Evolutionary conservation across 495 filamentous ascomycete species (phyloP).

Genomic region (Podospora conica): DNA sequence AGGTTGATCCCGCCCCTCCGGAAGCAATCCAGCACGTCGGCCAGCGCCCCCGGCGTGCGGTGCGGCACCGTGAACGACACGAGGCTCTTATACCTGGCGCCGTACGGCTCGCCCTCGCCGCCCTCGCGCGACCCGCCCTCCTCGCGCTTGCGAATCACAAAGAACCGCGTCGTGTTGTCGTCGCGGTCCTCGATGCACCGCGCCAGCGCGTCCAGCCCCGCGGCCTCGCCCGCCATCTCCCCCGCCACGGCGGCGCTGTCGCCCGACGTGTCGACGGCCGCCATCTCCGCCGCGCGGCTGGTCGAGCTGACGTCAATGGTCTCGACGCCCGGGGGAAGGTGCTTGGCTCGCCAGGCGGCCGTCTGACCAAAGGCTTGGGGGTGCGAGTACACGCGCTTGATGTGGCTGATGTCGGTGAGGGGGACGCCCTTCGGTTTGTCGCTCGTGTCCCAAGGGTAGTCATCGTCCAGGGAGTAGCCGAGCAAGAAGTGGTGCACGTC

Average conservation of each 20-base stretch:
- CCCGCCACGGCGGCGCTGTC: constrained; percentile 70
- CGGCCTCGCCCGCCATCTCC: constrained; percentile 58
- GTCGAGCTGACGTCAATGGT: constrained; percentile 83
- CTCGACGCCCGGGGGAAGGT: constrained; percentile 60
- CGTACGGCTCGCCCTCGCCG: constrained; percentile 5
- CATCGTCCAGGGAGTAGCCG: constrained; percentile 26
- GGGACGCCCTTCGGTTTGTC: constrained; percentile 17
- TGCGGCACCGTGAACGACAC: constrained; percentile 79
- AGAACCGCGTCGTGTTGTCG: constrained; percentile 86
- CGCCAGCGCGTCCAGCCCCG: constrained; percentile 63
- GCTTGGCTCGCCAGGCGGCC: constrained; percentile 57
- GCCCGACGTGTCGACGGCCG: constrained; percentile 52
- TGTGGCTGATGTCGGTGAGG: constrained; percentile 36
- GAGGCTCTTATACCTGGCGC: constrained; percentile 55
- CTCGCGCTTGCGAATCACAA: constrained; percentile 55
- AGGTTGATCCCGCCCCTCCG: constrained; percentile 66
- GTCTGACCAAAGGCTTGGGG: constrained; percentile 95
- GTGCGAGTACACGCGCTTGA: constrained; percentile 73
- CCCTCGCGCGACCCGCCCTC: constrained; percentile 1
- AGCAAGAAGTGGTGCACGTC: constrained; percentile 82
- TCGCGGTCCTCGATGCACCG: constrained; percentile 71
- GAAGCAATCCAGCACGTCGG: constrained; percentile 74
- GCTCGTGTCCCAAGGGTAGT: background rate
- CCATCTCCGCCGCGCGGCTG: constrained; percentile 71
- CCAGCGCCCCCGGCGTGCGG: constrained; percentile 69